Percentiles rank a stretch among this genome's conserved stretches.
phyloP scores from a whole-genome alignment of 139 green algal genomes.

The Chlamydomonas urium region DNA sequence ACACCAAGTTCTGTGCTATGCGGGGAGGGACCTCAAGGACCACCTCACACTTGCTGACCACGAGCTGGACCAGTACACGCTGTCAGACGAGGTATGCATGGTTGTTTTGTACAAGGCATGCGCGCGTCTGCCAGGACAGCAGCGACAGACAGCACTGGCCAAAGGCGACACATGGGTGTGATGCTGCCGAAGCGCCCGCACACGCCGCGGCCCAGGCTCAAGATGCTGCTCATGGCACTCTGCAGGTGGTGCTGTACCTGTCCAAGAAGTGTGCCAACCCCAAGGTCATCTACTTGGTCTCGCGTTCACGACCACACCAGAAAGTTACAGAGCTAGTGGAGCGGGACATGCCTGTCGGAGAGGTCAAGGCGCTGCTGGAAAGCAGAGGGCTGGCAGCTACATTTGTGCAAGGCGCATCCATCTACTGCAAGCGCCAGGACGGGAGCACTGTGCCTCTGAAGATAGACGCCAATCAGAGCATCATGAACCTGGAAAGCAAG shows the following conservation, averaged over 20 bases:
- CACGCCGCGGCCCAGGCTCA: too few relatives aligned
- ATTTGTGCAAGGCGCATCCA: constrained; percentile 16
- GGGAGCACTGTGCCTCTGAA: constrained; percentile 19
- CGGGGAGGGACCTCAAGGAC: constrained; percentile 39
- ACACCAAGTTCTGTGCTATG: constrained; percentile 47
- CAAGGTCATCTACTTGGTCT: constrained; percentile 35
- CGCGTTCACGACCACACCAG: constrained; percentile 23
- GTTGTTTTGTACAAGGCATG: too few relatives aligned
- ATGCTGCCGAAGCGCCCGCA: too few relatives aligned
- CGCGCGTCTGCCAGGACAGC: too few relatives aligned
- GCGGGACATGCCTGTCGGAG: constrained; percentile 27
- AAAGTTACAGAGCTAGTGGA: constrained; percentile 32
- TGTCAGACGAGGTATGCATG: constrained; percentile 42
- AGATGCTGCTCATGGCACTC: too few relatives aligned
- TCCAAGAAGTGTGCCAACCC: constrained; percentile 16
- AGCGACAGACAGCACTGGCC: too few relatives aligned
- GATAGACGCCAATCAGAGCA: constrained; percentile 5
- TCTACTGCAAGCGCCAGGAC: constrained; percentile 30
- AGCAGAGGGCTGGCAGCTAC: constrained; percentile 20
- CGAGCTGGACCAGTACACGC: constrained; percentile 36
- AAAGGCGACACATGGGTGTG: too few relatives aligned
- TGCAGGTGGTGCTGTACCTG: constrained; percentile 43
- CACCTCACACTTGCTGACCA: constrained; percentile 38
- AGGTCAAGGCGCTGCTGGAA: constrained; percentile 27
- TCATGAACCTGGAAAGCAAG: constrained; percentile 11